Percentiles rank a stretch among this genome's conserved stretches.
These are phyloP conservation scores for Fraxinus nigra DNA, from an alignment of 305 asterid genomes.

Conservation along the genomic window DNA sequence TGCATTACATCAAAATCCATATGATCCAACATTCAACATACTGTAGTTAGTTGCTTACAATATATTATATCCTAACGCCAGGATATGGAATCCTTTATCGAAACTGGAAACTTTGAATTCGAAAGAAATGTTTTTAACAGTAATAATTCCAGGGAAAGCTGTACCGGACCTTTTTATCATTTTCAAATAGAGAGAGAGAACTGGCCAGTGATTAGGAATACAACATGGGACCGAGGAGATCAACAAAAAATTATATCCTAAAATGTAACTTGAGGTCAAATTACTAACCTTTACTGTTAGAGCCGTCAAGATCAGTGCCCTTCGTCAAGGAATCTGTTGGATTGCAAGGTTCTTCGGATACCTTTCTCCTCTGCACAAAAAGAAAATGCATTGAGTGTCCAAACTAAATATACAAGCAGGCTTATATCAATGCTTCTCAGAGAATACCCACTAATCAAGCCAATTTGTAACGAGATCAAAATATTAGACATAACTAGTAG, in stretches of 20 bases:
- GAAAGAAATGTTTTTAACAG: not conserved
- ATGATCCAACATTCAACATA: not conserved
- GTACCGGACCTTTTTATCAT: not conserved
- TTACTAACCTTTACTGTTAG: conserved; percentile 42
- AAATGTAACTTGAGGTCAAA: not conserved
- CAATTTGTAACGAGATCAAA: not conserved
- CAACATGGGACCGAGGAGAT: not conserved
- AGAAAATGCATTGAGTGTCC: conserved; percentile 5
- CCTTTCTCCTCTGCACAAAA: conserved; percentile 49
- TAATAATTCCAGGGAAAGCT: not conserved
- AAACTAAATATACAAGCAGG: not conserved
- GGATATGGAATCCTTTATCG: not conserved
- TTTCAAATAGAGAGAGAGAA: not conserved
- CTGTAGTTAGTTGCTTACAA: not conserved
- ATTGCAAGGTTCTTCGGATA: conserved; percentile 34
- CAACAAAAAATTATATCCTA: not conserved
- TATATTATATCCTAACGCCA: not conserved
- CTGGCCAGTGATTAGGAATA: not conserved
- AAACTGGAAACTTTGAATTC: not conserved
- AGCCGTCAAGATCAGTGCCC: conserved; percentile 26
- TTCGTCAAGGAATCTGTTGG: conserved; percentile 45
- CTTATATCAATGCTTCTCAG: not conserved
- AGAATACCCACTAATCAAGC: not conserved
- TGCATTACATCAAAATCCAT: not conserved
- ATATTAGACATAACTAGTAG: not conserved